Evolutionary conservation across 163 green algal genomes (phyloP).

Genomic region (Chlamydomonas reinhardtii): DNA sequence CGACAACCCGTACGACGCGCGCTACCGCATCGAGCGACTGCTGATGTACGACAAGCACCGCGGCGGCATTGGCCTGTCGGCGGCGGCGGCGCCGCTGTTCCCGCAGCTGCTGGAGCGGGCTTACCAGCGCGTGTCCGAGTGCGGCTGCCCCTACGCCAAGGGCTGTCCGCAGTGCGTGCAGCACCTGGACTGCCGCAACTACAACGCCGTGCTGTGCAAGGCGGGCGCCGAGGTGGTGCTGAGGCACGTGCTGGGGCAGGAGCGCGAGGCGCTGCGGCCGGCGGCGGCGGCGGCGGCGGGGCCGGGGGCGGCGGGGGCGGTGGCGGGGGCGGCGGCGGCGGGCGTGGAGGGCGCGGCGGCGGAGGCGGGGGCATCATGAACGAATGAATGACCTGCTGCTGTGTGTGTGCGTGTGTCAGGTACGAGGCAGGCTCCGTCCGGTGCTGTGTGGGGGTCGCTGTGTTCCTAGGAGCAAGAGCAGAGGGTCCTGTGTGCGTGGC

Average conservation of each 20-base stretch:
- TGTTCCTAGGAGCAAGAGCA: no score
- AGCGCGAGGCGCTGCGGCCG: conserved; percentile 23
- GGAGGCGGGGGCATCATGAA: not conserved
- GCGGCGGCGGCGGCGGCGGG: not conserved
- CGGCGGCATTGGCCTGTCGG: conserved; percentile 86
- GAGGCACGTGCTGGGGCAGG: conserved; percentile 57
- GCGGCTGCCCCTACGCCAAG: conserved; percentile 73
- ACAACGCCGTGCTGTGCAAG: conserved; percentile 91
- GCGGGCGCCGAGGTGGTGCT: conserved; percentile 75
- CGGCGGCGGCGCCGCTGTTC: conserved; percentile 82
- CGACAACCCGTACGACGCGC: conserved; percentile 89
- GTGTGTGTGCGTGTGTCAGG: no score
- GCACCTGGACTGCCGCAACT: conserved; percentile 85
- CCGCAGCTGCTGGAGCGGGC: conserved; percentile 78
- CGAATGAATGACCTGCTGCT: not conserved
- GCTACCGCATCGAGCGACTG: conserved; percentile 81
- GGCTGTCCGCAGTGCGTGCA: conserved; percentile 93
- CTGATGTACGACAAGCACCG: conserved; percentile 83
- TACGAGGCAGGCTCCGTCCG: no score
- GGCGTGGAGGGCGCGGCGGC: no score
- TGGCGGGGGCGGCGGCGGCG: no score
- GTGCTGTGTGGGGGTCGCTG: no score
- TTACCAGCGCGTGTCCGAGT: conserved; percentile 82
- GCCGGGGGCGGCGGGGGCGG: no score
- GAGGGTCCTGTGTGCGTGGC: no score